Conservation (phyloP, 768 basidiomycete species). For the Lactarius deliciosus region DNA sequence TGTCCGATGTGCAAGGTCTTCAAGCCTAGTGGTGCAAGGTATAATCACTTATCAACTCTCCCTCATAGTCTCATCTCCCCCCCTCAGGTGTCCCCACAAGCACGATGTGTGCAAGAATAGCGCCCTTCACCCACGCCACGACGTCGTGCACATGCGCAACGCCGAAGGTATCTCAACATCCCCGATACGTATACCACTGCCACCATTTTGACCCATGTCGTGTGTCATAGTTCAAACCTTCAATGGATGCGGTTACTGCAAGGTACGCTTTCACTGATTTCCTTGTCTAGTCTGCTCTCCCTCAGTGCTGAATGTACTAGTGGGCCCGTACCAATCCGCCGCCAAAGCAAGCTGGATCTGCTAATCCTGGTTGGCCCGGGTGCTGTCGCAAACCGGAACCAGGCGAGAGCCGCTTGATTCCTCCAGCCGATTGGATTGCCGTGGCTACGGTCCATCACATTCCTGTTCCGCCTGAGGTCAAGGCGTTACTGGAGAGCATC, state of each 20-base stretch:
- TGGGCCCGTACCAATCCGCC: conserved; percentile 67
- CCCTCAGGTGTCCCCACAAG: conserved; percentile 69
- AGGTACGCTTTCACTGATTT: conserved; percentile 48
- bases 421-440: conserved; percentile 75
- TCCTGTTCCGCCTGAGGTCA: conserved; percentile 71
- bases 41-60: conserved; percentile 27
- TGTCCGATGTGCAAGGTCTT: conserved; percentile 89
- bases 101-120: conserved; percentile 77
- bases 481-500: conserved; percentile 58
- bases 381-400: conserved; percentile 76
- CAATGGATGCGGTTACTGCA: conserved; percentile 89
- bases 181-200: conserved; percentile 6
- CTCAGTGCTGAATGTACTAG: conserved; percentile 41
- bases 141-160: conserved; percentile 79
- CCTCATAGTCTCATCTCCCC: conserved; percentile 30
- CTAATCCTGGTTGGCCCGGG: conserved; percentile 84
- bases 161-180: conserved; percentile 65
- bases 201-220: conserved; percentile 29
- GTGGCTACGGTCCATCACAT: conserved; percentile 74
- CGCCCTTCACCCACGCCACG: conserved; percentile 68
- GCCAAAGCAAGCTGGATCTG: conserved; percentile 53
- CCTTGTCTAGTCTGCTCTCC: background rate
- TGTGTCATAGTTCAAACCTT: conserved; percentile 63
- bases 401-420: conserved; percentile 61
- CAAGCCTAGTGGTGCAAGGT: conserved; percentile 59